Conservation (phyloP, 768 basidiomycete genomes). For the Dendrothele bispora region DNA sequence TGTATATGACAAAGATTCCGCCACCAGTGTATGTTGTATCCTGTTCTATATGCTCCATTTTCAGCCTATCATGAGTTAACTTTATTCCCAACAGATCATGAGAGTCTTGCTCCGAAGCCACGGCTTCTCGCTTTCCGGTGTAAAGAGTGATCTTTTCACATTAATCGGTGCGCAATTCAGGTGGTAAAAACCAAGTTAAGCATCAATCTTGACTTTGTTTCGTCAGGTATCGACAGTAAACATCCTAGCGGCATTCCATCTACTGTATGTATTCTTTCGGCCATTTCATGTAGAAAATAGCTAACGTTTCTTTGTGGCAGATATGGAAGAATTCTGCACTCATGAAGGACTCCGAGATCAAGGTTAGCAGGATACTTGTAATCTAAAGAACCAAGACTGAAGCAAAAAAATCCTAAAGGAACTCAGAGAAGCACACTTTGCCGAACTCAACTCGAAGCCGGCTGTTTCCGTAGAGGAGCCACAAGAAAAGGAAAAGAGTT, state of each 20-base stretch:
- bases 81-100: conserved; percentile 62
- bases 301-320: conserved; percentile 33
- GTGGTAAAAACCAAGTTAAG: background rate
- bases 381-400: background rate
- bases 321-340: conserved; percentile 68
- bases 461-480: background rate
- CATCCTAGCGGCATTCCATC: conserved; percentile 72
- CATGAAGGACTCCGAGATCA: conserved; percentile 59
- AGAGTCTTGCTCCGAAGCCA: conserved; percentile 63
- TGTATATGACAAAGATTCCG: conserved; percentile 62
- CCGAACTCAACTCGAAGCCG: conserved; percentile 39
- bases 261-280: conserved; percentile 46
- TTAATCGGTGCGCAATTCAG: conserved; percentile 41
- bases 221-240: conserved; percentile 71
- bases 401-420: too few species aligned
- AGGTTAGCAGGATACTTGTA: conserved; percentile 39
- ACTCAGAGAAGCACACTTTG: conserved; percentile 61
- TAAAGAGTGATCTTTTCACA: conserved; percentile 74
- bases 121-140: conserved; percentile 63
- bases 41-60: background rate
- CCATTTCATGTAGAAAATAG: background rate
- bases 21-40: conserved; percentile 44
- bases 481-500: background rate
- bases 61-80: conserved; percentile 3
- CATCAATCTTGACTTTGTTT: background rate